A percentile compares a stretch with the other conserved stretches of the same genome.
These are phyloP conservation scores for Annulohypoxylon stygium DNA, from an alignment of 495 filamentous ascomycete species.

Conservation along the genomic window DNA sequence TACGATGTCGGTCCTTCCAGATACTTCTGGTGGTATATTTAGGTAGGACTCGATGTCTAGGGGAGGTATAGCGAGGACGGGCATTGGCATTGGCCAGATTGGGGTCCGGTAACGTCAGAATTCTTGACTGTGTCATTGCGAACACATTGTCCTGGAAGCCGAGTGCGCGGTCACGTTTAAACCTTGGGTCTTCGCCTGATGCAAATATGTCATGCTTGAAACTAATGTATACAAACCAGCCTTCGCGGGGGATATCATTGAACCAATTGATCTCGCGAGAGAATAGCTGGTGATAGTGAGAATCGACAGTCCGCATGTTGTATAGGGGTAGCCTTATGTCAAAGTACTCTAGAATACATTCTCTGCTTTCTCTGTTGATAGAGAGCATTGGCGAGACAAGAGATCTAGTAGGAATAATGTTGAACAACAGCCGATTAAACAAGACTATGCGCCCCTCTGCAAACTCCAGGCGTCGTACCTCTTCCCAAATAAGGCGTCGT, in stretches of 20 bases:
- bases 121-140: too few relatives aligned
- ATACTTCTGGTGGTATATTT: background rate
- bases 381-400: slow-evolving; percentile 20
- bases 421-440: background rate
- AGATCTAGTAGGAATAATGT: slow-evolving; percentile 10
- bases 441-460: slow-evolving; percentile 19
- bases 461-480: slow-evolving; percentile 4
- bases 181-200: background rate
- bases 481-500: slow-evolving; percentile 24
- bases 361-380: slow-evolving; percentile 19
- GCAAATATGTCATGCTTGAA: background rate
- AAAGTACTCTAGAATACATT: slow-evolving; percentile 7
- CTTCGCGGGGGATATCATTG: background rate
- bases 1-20: background rate
- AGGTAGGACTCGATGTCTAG: background rate
- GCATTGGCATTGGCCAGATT: too few relatives aligned
- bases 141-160: too few relatives aligned
- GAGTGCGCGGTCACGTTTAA: too few relatives aligned
- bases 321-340: background rate
- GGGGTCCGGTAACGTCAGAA: too few relatives aligned
- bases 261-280: too few relatives aligned
- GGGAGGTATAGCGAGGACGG: too few relatives aligned
- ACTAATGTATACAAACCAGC: background rate
- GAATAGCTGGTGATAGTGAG: too few relatives aligned
- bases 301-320: background rate